Conservation (phyloP, 163 green algal species). For the Scenedesmus sp. region DNA sequence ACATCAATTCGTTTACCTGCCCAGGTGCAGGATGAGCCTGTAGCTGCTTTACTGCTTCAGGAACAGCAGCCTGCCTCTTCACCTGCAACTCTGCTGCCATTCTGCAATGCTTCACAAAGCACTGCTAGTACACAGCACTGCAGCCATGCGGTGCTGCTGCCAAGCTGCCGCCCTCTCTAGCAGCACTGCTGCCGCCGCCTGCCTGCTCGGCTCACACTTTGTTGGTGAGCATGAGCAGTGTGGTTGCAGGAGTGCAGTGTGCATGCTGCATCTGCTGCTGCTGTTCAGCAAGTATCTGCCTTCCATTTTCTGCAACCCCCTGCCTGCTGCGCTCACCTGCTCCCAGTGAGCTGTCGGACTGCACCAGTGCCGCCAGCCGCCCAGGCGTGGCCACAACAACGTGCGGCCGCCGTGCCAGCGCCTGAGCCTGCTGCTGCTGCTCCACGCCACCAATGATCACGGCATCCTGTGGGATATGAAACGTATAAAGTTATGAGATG, state of each 20-base stretch:
- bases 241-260: not conserved
- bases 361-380: constrained; percentile 67
- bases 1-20: not conserved
- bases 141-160: not conserved
- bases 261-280: too few relatives aligned
- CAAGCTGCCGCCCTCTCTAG: not conserved
- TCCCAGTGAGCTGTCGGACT: constrained; percentile 13
- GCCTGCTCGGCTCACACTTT: too few relatives aligned
- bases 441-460: constrained; percentile 93
- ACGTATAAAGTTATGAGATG: not conserved
- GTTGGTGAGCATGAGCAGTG: too few relatives aligned
- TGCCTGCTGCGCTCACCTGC: not conserved
- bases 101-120: not conserved
- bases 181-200: not conserved
- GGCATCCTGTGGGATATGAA: constrained; percentile 56
- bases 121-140: not conserved
- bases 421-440: constrained; percentile 79
- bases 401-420: constrained; percentile 84
- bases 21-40: too few relatives aligned
- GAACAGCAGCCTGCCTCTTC: too few relatives aligned
- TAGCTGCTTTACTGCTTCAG: too few relatives aligned
- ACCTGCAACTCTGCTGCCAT: not conserved
- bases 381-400: constrained; percentile 94
- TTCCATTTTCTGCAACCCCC: not conserved
- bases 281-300: too few relatives aligned